These are phyloP conservation scores for Stentor roeselii DNA, from an alignment of 73 alveolate species.

Conservation along the genomic window DNA sequence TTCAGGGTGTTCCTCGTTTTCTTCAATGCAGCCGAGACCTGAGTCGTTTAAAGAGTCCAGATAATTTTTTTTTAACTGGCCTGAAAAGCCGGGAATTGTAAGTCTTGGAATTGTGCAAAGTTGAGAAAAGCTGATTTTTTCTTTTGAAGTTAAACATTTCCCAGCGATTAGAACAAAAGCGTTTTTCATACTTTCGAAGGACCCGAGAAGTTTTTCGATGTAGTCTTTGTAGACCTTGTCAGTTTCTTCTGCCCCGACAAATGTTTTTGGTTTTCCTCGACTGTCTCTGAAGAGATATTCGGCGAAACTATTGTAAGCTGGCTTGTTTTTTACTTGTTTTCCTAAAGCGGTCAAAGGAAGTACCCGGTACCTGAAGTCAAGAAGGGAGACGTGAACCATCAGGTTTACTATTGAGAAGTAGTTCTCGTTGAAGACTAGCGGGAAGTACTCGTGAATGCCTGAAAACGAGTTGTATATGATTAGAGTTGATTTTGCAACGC, in stretches of 20 bases:
- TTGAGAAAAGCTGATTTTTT: constrained; percentile 35
- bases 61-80: not conserved
- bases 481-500: not conserved
- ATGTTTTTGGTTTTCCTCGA: constrained; percentile 6
- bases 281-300: not conserved
- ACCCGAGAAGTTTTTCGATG: constrained; percentile 35
- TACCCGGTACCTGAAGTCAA: constrained; percentile 40
- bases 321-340: not conserved
- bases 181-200: constrained; percentile 52
- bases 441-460: constrained; percentile 68
- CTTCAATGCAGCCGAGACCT: not conserved
- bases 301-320: not conserved
- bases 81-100: constrained; percentile 33
- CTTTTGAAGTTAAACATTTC: constrained; percentile 42
- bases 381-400: constrained; percentile 47
- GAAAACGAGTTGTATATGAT: not conserved
- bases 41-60: constrained; percentile 12
- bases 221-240: constrained; percentile 47
- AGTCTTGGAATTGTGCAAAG: constrained; percentile 37
- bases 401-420: constrained; percentile 58
- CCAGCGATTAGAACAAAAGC: constrained; percentile 41
- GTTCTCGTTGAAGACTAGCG: constrained; percentile 60
- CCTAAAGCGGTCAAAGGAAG: not conserved
- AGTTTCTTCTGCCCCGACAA: constrained; percentile 36
- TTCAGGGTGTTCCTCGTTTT: constrained; percentile 26